Percentiles rank a stretch among this genome's conserved stretches.
These are phyloP conservation scores for Globisporangium barbulae DNA, from an alignment of 352 stramenopile species.

Conservation along the genomic window DNA sequence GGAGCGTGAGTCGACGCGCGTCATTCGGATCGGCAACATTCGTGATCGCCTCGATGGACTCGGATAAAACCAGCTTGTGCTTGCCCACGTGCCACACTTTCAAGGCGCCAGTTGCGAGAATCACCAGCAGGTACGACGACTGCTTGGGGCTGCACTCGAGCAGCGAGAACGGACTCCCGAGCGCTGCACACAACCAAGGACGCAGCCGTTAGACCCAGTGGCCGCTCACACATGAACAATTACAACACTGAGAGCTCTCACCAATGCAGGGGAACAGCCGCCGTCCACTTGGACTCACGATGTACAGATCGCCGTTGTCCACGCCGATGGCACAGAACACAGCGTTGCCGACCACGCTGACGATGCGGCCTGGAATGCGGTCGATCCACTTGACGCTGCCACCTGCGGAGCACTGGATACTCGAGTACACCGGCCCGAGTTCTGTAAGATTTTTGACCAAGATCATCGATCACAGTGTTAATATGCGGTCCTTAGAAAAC, in stretches of 20 bases:
- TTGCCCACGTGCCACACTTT: constrained; percentile 73
- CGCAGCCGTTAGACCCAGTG: not conserved
- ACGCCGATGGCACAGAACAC: constrained; percentile 59
- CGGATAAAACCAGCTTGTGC: constrained; percentile 47
- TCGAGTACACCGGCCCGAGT: constrained; percentile 63
- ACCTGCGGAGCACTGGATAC: constrained; percentile 54
- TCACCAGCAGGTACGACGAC: constrained; percentile 70
- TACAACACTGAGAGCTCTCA: constrained; percentile 15
- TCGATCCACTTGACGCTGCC: constrained; percentile 77
- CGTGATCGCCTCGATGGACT: constrained; percentile 64
- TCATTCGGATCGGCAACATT: constrained; percentile 27
- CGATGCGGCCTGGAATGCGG: constrained; percentile 57
- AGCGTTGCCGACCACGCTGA: constrained; percentile 60
- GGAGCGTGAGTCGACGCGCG: constrained; percentile 51
- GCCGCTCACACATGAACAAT: not conserved
- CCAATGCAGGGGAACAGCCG: constrained; percentile 80
- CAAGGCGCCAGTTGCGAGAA: constrained; percentile 51
- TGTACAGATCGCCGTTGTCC: constrained; percentile 62
- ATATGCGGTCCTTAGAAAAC: not conserved
- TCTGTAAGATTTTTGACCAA: constrained; percentile 24
- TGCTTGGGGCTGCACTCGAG: constrained; percentile 66
- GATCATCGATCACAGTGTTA: not conserved
- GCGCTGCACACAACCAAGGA: constrained; percentile 28
- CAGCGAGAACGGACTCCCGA: constrained; percentile 58
- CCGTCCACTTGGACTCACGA: constrained; percentile 56